Conservation (phyloP, 768 basidiomycete species). For the Tubosaeta sp. region DNA sequence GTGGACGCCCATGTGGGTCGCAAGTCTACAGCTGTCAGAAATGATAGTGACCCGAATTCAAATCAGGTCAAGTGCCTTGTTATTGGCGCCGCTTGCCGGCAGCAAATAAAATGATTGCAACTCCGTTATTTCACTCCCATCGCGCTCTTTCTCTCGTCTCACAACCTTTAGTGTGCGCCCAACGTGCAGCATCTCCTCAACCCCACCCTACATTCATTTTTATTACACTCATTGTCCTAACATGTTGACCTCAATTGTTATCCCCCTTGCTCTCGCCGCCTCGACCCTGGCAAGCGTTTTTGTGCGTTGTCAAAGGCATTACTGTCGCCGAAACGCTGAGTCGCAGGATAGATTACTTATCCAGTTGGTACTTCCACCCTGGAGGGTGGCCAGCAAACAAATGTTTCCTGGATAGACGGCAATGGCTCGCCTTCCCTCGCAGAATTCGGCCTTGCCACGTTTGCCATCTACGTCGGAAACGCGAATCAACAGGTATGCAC, state of each 20-base stretch:
- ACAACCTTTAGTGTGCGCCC: background rate
- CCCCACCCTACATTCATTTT: constrained; percentile 23
- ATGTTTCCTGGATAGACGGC: constrained; percentile 59
- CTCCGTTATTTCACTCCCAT: constrained; percentile 24
- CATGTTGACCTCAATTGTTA: constrained; percentile 51
- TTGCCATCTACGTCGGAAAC: constrained; percentile 66
- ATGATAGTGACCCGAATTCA: background rate
- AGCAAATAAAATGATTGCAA: constrained; percentile 23
- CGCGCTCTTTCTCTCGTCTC: background rate
- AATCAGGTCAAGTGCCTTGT: background rate
- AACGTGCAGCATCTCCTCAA: constrained; percentile 3
- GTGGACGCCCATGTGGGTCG: constrained; percentile 4
- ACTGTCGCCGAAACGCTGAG: background rate
- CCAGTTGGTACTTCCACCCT: constrained; percentile 47
- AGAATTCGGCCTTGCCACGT: constrained; percentile 45
- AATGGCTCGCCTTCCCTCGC: constrained; percentile 43
- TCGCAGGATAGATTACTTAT: constrained; percentile 45
- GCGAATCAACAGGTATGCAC: constrained; percentile 51
- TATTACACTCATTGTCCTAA: constrained; percentile 16
- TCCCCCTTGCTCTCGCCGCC: constrained; percentile 49
- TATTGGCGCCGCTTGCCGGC: background rate
- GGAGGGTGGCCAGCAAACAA: constrained; percentile 45
- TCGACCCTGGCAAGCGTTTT: constrained; percentile 54
- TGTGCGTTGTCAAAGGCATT: constrained; percentile 37
- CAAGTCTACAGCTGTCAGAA: background rate